Base-by-base conservation (phyloP, 78 protist genomes). In the Guillardia theta region DNA sequence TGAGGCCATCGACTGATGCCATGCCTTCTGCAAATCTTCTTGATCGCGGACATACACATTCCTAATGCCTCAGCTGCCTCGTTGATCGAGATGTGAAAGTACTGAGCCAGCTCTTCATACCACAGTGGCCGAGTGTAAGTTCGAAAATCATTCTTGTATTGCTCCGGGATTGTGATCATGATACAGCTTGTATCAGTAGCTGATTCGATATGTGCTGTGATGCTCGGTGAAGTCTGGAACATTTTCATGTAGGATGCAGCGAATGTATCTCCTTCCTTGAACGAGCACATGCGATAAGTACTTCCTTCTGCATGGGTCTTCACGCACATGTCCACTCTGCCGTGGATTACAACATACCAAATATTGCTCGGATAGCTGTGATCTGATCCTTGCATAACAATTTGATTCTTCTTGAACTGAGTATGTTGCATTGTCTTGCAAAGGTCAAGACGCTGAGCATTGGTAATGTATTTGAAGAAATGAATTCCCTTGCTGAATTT, bases 231-330 rank as follows among this genome's bases (percentile, higher is more conserved):
- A 22, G 83, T 70, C 83, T 70, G 83, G 41, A 70, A 70, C 83
- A 70, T 70, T 43, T 70, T 37, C 90, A 78, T 43, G 90, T 78
- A 78, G 6, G 90, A 78, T 36, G 45, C n/a, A 3, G 90, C 90
- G 39, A 78, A 78, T 36, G 90, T 78, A 48, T 78, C 90, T 27
- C 90, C 90, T 50, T 78, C 90, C 90, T 70, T 70, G 83, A 70
- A 70, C 36, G 36, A 22, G 83, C 83, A 70, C 83, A 70, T 70
- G 83, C 83, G 83, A 43, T 70, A 70, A 15, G 83, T 70, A 43
- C 36, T 22, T 36, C 83, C 83, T 43, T 70, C 83, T 3, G 33
- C 41, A 43, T 70, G 83, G 41, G 83, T 70, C 41, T 70, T 70
- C 46, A 70, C 83, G 41, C 83, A 70, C 83, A 70, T 70, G 83